Evolutionary conservation across 768 basidiomycete species (phyloP), one percentile per base, ranked within the genome.

Genomic region (Podaxis rugospora): DNA sequence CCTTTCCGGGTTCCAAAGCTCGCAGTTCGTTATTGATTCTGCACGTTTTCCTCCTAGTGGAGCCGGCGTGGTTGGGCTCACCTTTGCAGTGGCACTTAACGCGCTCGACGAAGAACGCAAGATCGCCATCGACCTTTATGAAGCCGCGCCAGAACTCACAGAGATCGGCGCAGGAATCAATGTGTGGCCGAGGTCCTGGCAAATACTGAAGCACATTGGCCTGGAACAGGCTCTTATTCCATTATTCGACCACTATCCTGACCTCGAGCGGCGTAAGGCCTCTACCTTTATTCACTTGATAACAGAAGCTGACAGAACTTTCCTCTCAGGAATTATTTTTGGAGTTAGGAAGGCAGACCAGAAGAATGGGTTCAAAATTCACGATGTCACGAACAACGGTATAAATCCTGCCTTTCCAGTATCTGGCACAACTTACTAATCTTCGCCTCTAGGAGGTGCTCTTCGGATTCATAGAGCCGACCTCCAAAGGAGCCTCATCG

Each of bases 151-250:
- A 0, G 65, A 66, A 18, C 72, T 82, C 40, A 70, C 72, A 2
- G 76, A 78, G 42, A 68, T 77, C 42, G 80, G 81, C 6, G 80
- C 79, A 14, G 80, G 80, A 0, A 74, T 82, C 47, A 71, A 68
- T 4, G 63, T 80, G 4, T 80, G 73, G 72, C 35, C 72, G 11
- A 55, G 61, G 51, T 62, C 63, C 5, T 59, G 60, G 57, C 57
- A 64, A 46, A 64, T 66, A 11, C 14, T 64, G 39, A 62, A 55
- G 21, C n/a, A 49, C 1, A 58, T 66, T 14, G 63, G 59, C 28
- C 37, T 66, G 14, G 60, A 55, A n/a, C 51, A 59, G n/a, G 55
- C 60, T 16, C 53, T 66, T 5, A 32, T 56, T 27, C 57, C 55
- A 23, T 52, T 66, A 46, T 62, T 63, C 36, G 54, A 62, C 36